Conservation (phyloP, 129 eudicot genomes). For the Smallanthus sonchifolius region DNA sequence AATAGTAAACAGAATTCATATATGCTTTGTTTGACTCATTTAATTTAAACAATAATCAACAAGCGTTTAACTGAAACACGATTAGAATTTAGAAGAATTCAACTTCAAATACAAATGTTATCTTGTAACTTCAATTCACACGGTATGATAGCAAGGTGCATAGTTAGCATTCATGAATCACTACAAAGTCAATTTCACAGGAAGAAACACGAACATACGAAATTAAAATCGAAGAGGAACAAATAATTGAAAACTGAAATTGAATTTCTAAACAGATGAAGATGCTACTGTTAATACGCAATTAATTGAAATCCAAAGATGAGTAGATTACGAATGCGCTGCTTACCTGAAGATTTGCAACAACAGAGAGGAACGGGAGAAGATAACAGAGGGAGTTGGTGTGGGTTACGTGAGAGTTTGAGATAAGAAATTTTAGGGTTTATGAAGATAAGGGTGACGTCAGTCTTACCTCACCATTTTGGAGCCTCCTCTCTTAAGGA, state of each 20-base stretch:
- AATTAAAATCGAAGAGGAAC: neutral
- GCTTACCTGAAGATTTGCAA: constrained; percentile 6
- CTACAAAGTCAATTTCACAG: neutral
- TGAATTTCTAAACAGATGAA: neutral
- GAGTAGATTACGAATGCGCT: neutral
- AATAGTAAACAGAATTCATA: neutral
- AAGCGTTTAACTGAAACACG: neutral
- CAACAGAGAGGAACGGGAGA: constrained; percentile 10
- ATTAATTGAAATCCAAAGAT: neutral
- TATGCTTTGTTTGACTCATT: neutral
- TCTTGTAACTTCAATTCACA: neutral
- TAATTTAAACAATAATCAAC: too few relatives aligned
- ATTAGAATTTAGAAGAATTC: neutral
- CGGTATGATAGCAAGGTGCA: neutral
- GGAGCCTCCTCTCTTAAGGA: neutral
- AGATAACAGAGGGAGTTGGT: constrained; percentile 26
- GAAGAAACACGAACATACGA: neutral
- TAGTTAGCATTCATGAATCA: neutral
- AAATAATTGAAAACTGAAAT: neutral
- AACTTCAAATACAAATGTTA: neutral
- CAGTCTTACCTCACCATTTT: constrained; percentile 16
- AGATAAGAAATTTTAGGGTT: constrained; percentile 42
- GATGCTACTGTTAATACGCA: neutral
- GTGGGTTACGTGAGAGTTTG: constrained; percentile 17
- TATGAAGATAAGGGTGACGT: constrained; percentile 41